Base-by-base conservation (phyloP, 148 eudicot species). In the Rhododendron mucronatum region DNA sequence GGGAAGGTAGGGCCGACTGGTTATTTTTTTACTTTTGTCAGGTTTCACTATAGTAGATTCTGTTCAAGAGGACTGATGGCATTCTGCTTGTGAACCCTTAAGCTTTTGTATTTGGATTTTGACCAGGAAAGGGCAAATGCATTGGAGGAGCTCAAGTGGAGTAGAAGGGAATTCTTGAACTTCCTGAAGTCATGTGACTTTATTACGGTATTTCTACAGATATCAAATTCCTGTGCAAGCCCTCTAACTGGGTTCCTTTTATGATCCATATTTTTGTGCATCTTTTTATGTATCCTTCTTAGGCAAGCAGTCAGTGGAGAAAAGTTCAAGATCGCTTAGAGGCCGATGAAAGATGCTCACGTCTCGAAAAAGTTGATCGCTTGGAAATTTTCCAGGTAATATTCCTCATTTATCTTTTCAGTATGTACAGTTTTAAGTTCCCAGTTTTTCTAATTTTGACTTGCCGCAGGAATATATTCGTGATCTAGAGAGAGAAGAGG, bases 241-340 rank as follows among this genome's bases (percentile, higher is more conserved):
- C 47, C 47, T 61, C 20, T 10, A 63, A 20, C 26, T n/a, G 41
- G 8, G 39, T 81, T 44, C 77, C 75, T 23, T 39, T 55, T 44
- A 0, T 45, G 44, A n/a, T 80, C 81, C 77, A 28, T 65, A 39
- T 78, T 80, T 50, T 83, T 47, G 48, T 81, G 82, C 71, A 51
- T 13, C 15, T 67, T 45, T 53, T 73, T 30, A 39, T 59, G 65
- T 82, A 35, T 88, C 69, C 57, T 80, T 74, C 84, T 47, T 84
- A 97, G 99, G 98, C 98, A 85, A 95, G 93, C 86, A 97, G 98
- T 88, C 98, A 97, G 86, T 97, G 99, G 99, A 87, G 99, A 67
- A 97, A 89, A 94, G 98, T 97, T 81, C 98, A 97, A 89, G 95
- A 97, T 73, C 98, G 97, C 63, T 90, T 97, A 87, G 98, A 95